Evolutionary conservation across 1,139 yeast species (phyloP), one percentile per base, ranked within the genome.

Genomic region (Kodamaea ohmeri): DNA sequence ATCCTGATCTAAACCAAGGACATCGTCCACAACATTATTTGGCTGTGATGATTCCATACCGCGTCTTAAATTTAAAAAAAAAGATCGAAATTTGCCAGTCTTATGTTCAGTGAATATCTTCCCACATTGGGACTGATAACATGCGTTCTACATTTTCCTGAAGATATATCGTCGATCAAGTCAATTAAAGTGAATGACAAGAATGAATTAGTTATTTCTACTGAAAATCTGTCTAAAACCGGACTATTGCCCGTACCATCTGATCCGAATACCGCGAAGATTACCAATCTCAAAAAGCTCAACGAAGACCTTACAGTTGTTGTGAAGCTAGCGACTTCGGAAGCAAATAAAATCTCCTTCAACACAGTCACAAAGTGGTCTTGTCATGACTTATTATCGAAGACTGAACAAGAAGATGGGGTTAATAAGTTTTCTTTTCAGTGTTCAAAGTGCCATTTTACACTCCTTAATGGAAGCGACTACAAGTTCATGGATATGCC

Each of bases 401-500:
- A 57, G 39, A 67, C 74, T 0, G 64, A 69, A 0, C 40, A 49
- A 31, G 32, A 36, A 6, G 38, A 36, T 4, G 53, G 55, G 29
- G 50, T 45, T 22, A 65, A 65, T 41, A 38, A 47, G 16, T 70
- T 70, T 44, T 36, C 39, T n/a, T 60, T 75, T 32, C 38, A 41
- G 4, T 76, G 81, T 47, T 15, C 21, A 0, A 5, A 45, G 0
- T 76, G 81, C 46, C 42, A 47, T 2, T 1, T 17, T 0, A 22
- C 7, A 0, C 28, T 74, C 1, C 43, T 73, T 1, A 54, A 60
- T 30, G 66, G 76, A 0, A 19, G 32, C 0, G 34, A 54, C 1
- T 55, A 65, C 18, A 56, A 55, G 24, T 60, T 83, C 33, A 61
- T 67, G 46, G 86, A 87, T 32, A 75, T 90, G 81, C 98, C 98